Percentiles rank a stretch among this genome's conserved stretches.
Conservation (phyloP, 208 protist species). For the Phytomonas francai region DNA sequence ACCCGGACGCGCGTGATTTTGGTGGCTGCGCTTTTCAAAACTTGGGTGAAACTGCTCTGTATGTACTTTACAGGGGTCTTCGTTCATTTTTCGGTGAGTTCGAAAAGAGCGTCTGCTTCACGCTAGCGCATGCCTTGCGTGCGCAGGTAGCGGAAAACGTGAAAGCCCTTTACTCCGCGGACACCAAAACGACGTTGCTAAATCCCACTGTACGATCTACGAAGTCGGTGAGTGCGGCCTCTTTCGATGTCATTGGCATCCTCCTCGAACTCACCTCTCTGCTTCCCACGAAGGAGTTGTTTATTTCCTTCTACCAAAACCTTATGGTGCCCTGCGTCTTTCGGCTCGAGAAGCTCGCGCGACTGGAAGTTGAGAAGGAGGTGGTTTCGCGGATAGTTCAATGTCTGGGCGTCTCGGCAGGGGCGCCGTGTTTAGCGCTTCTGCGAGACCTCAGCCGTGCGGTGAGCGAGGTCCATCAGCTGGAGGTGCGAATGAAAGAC, state of each 20-base stretch:
- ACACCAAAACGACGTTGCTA: background rate
- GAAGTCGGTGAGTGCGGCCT: constrained; percentile 11
- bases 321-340: constrained; percentile 46
- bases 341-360: constrained; percentile 15
- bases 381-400: constrained; percentile 35
- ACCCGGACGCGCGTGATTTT: background rate
- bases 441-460: constrained; percentile 37
- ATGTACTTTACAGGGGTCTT: constrained; percentile 39
- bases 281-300: constrained; percentile 46
- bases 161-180: background rate
- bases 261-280: constrained; percentile 66
- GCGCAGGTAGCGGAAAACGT: constrained; percentile 1
- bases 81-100: constrained; percentile 40
- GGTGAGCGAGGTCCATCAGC: background rate
- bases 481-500: background rate
- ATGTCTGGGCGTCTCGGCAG: constrained; percentile 35
- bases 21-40: too few relatives aligned
- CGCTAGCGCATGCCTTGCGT: constrained; percentile 29
- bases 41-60: constrained; percentile 8
- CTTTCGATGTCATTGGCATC: constrained; percentile 39
- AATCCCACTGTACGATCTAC: constrained; percentile 9
- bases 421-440: constrained; percentile 36
- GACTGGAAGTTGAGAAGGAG: constrained; percentile 39
- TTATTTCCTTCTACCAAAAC: constrained; percentile 45
- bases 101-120: constrained; percentile 34